Base-by-base conservation (phyloP, 2,329 filamentous ascomycete species). In the Bipolaris gigantea region DNA sequence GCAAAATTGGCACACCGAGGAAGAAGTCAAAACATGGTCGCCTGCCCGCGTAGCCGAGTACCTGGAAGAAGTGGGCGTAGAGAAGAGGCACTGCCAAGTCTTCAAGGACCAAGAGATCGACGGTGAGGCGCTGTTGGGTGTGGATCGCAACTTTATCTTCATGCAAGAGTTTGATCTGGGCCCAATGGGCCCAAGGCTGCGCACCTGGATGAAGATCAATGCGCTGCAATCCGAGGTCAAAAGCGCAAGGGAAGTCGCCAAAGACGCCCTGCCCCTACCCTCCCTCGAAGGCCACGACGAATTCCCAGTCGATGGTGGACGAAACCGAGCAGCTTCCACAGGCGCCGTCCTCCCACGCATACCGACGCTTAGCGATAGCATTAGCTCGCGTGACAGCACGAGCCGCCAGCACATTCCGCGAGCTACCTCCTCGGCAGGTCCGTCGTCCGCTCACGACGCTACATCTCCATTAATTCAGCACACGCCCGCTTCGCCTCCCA, bases 161-260 rank as follows among this genome's bases (percentile, higher is more conserved):
- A 88, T 97, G 79, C 96, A 96, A 71, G 92, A 94, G 42, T 96
- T 97, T 65, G 90, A 97, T 63, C 81, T 97, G 62, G 93, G 93
- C 16, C 90, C 92, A 3, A 92, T 97, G 63, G 93, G 93, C 8
- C 84, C 90, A 53, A 84, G 93, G 57, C 77, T 97, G 57, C 95
- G 95, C 74, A 96, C 92, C 2, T 97, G 93, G 93, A 91, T 97
- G 75, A 96, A 94, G 75, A 92, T 97, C 73, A 96, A 96, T 75
- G 81, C 85, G 3, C 82, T 97, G 59, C 93, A 97, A 71, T 90
- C 96, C 67, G 91, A 97, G 73, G 87, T 94, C 38, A 88, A 84
- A 40, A 75, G 84, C 76, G 66, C 85, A 76, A 76, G 70, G 54
- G 69, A 64, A 52, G 71, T 61, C 54, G 70, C 61, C 16, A 68